Percentiles rank a stretch among this genome's conserved stretches.
These are phyloP conservation scores for Aotearoamyces nothofagi DNA, from an alignment of 2,329 filamentous ascomycete genomes.

Conservation along the genomic window DNA sequence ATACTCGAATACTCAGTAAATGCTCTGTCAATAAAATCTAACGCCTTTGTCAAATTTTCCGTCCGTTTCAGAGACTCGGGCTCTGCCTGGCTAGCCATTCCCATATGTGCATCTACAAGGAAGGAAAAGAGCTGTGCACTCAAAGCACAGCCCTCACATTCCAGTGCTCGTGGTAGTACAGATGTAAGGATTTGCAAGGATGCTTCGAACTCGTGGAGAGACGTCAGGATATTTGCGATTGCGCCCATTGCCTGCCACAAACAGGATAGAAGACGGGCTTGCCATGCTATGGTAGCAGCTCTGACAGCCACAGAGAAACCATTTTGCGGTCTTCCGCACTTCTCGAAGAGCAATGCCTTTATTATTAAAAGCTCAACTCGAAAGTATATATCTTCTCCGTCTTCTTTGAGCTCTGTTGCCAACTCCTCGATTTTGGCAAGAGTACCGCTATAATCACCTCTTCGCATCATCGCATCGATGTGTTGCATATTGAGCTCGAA, in stretches of 20 bases:
- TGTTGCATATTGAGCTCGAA: conserved; percentile 43
- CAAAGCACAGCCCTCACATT: conserved; percentile 40
- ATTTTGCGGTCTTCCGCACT: conserved; percentile 41
- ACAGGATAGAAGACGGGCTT: conserved; percentile 38
- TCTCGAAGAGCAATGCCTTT: conserved; percentile 46
- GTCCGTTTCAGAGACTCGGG: conserved; percentile 23
- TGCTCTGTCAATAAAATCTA: conserved; percentile 32
- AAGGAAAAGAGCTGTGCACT: conserved; percentile 41
- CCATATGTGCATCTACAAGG: conserved; percentile 49
- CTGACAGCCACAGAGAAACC: conserved; percentile 51
- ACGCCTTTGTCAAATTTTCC: conserved; percentile 31
- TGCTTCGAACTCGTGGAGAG: conserved; percentile 42
- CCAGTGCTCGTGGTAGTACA: conserved; percentile 48
- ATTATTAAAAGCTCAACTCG: conserved; percentile 44
- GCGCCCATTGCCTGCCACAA: conserved; percentile 45
- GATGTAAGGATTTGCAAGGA: conserved; percentile 39
- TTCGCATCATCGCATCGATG: conserved; percentile 41
- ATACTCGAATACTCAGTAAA: conserved; percentile 38
- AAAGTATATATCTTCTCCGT: conserved; percentile 43
- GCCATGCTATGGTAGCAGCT: conserved; percentile 46
- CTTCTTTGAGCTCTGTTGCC: conserved; percentile 32
- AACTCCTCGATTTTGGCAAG: conserved; percentile 36
- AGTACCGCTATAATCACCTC: conserved; percentile 34
- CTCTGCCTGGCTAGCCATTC: conserved; percentile 35
- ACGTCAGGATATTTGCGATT: conserved; percentile 40